These are phyloP conservation scores for Thozetella sp. DNA, from an alignment of 495 filamentous ascomycete species.

Conservation along the genomic window DNA sequence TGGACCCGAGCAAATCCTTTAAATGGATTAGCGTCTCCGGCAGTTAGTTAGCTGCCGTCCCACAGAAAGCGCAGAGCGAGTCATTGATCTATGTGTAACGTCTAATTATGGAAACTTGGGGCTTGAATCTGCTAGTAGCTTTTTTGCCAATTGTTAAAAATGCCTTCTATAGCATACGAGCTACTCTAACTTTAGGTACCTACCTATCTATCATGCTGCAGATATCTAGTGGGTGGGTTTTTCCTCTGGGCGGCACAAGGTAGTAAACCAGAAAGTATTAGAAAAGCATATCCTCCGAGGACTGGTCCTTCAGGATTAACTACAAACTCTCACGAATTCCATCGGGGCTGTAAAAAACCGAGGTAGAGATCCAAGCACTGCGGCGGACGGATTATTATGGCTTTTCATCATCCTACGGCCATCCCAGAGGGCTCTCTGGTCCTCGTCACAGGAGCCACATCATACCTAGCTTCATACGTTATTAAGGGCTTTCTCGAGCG, in stretches of 20 bases:
- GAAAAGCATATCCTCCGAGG: neutral
- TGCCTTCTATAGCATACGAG: no score
- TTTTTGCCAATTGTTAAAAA: no score
- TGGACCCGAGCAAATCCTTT: neutral
- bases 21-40: neutral
- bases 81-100: no score
- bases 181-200: no score
- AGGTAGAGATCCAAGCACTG: neutral
- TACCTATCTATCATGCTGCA: no score
- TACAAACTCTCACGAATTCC: neutral
- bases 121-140: no score
- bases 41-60: no score
- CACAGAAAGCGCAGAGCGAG: no score
- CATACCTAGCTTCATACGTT: conserved; percentile 50
- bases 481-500: conserved; percentile 42
- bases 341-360: neutral
- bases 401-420: neutral
- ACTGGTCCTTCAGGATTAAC: no score
- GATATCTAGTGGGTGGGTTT: no score
- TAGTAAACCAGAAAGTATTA: neutral
- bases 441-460: conserved; percentile 54
- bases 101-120: no score
- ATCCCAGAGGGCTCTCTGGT: conserved; percentile 17
- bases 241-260: no score
- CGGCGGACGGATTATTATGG: neutral